Evolutionary conservation across 2,329 filamentous ascomycete species (phyloP), one percentile per base, ranked within the genome.

Genomic region (Decorospora gaudefroyi): DNA sequence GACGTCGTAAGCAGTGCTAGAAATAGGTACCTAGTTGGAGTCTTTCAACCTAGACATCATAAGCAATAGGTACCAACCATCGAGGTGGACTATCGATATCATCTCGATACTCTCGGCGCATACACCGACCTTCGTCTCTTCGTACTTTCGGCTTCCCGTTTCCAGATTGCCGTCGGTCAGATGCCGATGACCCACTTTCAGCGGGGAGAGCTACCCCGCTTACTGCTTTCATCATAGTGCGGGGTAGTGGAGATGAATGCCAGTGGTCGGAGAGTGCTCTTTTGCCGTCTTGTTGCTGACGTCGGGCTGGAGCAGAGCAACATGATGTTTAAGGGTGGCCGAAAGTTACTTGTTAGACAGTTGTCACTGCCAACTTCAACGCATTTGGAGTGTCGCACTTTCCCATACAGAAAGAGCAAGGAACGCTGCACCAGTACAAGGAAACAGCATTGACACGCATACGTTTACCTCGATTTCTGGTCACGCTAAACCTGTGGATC

Each of bases 121-220:
- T 37, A 19, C 28, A 22, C 40, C 40, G 39, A 38, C n/a, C 18
- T 4, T 27, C 19, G 18, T 4, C n/a, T 16, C 12, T 32, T 16
- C 12, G 22, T n/a, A 10, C 19, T 9, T 13, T 16, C 48, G 50
- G 50, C 26, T 51, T 51, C 19, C 47, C 32, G 19, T 41, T 49
- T 26, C n/a, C 9, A 56, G 50, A 4, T 22, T 39, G 13, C 22
- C 32, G 27, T 48, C 49, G 50, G 46, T 35, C 49, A 59, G 49
- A 49, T 38, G 48, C 55, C 55, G 51, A 57, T 17, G 34, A 13
- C 35, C 47, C 51, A 49, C 41, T 38, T 41, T 47, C 47, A 36
- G 53, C 33, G 46, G 51, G 40, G 22, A 16, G 32, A 13, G 34
- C 17, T 56, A 56, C 54, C 54, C 57, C 57, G 46, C 57, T 47